Evolutionary conservation across 1,139 yeast species (phyloP), one percentile per base, ranked within the genome.

Genomic region (Ogataea hybrid): DNA sequence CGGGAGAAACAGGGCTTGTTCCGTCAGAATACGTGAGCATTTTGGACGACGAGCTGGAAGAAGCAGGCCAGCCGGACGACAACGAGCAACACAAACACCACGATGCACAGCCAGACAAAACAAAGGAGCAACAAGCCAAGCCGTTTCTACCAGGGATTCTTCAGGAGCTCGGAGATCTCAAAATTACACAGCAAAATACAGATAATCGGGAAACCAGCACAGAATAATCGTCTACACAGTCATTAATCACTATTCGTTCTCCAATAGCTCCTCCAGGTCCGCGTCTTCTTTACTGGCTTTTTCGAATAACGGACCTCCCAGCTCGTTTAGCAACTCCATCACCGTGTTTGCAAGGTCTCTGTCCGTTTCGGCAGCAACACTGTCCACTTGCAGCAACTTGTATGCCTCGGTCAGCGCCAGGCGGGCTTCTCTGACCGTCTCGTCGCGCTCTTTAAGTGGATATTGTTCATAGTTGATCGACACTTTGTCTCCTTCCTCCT

Each of bases 1-100:
- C 84, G 4, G 90, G 89, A 1, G 85, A 82, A 52, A 86, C 95
- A 22, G 99, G 99, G 2, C 75, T 92, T 40, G 96, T 92, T 6
- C 99, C 99, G 1, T 96, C 90, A 58, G 96, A 87, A 56, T 92
- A 89, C 57, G 96, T 92, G 34, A 49, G 46, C 27, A 39, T 53
- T 9, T 12, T 51, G n/a, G 37, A 35, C 12, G 32, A 32, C 15
- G 41, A 41, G 12, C 42, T 30, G 10, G 47, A 39, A 8, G 21
- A 20, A 20, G 7, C 9, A 7, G 21, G 9, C 21, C 21, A 6
- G 21, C 9, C 21, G 7, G 21, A 20, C 18, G 18, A 17, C 18
- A 17, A 2, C 7, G 18, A 17, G 18, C 18, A 17, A 17, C 18
- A 17, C 18, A 17, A 17, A 17, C 18, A 17, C 21, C 21, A 20